Evolutionary conservation across 2,329 filamentous ascomycete species (phyloP), one percentile per base, ranked within the genome.

Genomic region (Venturia carpophila): DNA sequence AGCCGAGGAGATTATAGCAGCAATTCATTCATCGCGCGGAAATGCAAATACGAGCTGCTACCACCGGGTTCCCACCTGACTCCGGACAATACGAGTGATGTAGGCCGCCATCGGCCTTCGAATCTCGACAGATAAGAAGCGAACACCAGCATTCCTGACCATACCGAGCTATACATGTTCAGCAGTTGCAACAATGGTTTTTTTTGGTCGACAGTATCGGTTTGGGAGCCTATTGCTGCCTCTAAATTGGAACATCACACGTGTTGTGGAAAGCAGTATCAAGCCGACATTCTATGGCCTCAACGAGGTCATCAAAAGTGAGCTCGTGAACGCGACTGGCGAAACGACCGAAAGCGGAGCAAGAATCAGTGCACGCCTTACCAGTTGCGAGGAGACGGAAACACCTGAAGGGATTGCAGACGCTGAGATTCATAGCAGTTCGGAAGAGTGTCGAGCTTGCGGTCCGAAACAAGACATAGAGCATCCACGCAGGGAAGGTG

Each of bases 231-330:
- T 27, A 21, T 13, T 58, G 27, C 30, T 58, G 52, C 52, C 52
- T 58, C 19, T 58, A 27, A 58, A 58, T 15, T 58, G 52, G 52
- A 58, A 58, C 52, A 58, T 58, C 15, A 58, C 52, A 34, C 30
- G 52, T 21, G 19, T 58, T 58, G 52, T 58, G 17, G 52, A 58
- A 37, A 58, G 9, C 19, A 37, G 30, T 17, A 58, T 58, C 52
- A 58, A 34, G 52, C 52, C 52, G 1, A 58, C 52, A 9, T 37
- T 58, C 27, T 21, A 58, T 7, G 52, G 52, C 27, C 52, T 58
- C 15, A 27, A 58, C 11, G 17, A 34, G 11, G 19, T 2, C 4
- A 15, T 58, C 52, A 19, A 58, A 37, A 37, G 17, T 19, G 52
- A 24, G 15, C 52, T 58, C 11, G 15, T 34, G 11, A 37, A 21